Conservation (phyloP, 2,329 filamentous ascomycete genomes). For the Ascomycota sp. region DNA sequence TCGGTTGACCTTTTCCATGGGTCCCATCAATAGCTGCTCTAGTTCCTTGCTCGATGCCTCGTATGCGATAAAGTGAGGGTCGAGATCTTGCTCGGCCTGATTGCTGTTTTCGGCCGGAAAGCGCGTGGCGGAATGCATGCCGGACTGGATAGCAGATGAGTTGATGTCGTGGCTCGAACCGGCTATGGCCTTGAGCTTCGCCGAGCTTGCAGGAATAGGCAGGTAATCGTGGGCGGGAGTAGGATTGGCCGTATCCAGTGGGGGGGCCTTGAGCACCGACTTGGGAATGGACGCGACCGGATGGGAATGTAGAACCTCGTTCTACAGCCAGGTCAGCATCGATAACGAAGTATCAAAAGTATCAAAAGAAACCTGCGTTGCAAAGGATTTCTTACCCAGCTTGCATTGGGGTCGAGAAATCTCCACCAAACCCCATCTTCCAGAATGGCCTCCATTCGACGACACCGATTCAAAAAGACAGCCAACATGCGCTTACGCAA, state of each 20-base stretch:
- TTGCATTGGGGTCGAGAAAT: conserved; percentile 91
- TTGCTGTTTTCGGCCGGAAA: conserved; percentile 62
- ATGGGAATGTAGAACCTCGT: conserved; percentile 80
- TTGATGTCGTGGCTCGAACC: conserved; percentile 14
- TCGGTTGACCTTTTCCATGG: conserved; percentile 91
- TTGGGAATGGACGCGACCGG: conserved; percentile 83
- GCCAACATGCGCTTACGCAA: conserved; percentile 88
- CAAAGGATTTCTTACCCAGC: conserved; percentile 43
- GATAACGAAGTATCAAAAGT: background rate
- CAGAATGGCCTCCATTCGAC: conserved; percentile 74
- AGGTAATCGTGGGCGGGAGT: conserved; percentile 69
- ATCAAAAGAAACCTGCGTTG: background rate
- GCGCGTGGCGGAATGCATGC: conserved; percentile 43
- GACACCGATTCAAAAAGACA: conserved; percentile 84
- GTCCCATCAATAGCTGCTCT: conserved; percentile 67
- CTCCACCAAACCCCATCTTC: conserved; percentile 95
- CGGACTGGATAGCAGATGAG: conserved; percentile 16
- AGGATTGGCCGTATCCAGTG: conserved; percentile 81
- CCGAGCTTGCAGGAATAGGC: conserved; percentile 62
- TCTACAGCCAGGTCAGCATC: conserved; percentile 27
- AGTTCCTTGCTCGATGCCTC: conserved; percentile 81
- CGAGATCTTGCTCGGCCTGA: conserved; percentile 70
- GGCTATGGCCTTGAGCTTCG: conserved; percentile 50
- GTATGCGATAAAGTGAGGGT: conserved; percentile 88
- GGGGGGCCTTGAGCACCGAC: conserved; percentile 84